Evolutionary conservation across 1,284 basidiomycete species (phyloP), one percentile per base, ranked within the genome.

Genomic region (Rhodofomes roseus): DNA sequence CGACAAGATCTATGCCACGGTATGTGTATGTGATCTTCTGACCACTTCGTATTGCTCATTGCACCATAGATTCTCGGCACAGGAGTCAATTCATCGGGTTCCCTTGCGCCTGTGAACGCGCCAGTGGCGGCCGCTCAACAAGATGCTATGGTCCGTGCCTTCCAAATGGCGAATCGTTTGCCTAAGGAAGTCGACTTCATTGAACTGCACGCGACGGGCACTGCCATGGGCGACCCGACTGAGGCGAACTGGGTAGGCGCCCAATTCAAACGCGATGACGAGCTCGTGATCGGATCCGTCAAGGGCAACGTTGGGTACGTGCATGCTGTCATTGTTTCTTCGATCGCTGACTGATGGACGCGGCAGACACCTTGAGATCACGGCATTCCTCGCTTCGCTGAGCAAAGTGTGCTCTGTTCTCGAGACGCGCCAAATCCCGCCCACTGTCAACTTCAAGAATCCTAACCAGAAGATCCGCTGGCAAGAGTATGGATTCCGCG

Each of bases 161-260:
- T 72, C 39, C 58, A 64, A 3, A 65, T 70, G 12, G 68, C 73
- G 12, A 48, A 53, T 5, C 71, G 74, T 2, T 54, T 56, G 6
- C 77, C 77, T 4, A 52, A 34, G 31, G 50, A 52, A 39, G 55
- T 50, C 34, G 44, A 51, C 31, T 57, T 43, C 46, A 51, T 50
- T 31, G 44, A 57, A 22, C 11, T 53, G 9, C 40, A 58, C 14
- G 44, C 43, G 14, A 22, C 56, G 74, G 77, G 77, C 2, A 81
- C 81, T 4, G 73, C 76, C 22, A 70, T 68, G 18, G 81, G 81
- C 0, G 81, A 83, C 62, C 81, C 79, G 1, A 77, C 74, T 0
- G 81, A 82, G 65, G 77, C 76, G 5, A 82, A 82, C 58, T 78
- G 76, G 70, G 77, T 78, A 7, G 81, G 80, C 1, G 68, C 71